Conservation (phyloP, 2,329 filamentous ascomycete species). For the Aspergillus sp. region DNA sequence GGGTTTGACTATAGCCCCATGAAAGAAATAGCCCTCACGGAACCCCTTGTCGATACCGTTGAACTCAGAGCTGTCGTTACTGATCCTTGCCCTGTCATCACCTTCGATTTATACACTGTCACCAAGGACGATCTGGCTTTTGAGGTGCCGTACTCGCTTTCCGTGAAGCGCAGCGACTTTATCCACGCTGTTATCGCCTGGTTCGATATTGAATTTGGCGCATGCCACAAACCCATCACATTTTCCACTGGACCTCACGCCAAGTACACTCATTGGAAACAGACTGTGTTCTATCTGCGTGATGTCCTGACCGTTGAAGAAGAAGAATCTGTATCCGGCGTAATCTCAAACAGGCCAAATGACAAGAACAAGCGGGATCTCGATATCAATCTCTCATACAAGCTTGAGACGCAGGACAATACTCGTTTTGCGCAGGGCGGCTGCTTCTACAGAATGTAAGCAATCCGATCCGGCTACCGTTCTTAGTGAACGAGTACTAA, state of each 20-base stretch:
- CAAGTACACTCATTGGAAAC: conserved; percentile 99
- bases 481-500: conserved; percentile 23
- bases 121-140: conserved; percentile 81
- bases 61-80: conserved; percentile 97
- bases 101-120: conserved; percentile 91
- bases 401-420: conserved; percentile 72
- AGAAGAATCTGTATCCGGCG: conserved; percentile 74
- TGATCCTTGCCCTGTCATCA: conserved; percentile 80
- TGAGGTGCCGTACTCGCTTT: conserved; percentile 72
- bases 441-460: conserved; percentile 74
- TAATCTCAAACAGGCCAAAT: conserved; percentile 81
- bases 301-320: conserved; percentile 90
- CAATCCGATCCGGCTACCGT: background rate
- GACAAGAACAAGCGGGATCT: conserved; percentile 92
- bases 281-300: conserved; percentile 96
- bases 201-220: conserved; percentile 99
- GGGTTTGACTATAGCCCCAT: conserved; percentile 95
- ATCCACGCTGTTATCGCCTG: conserved; percentile 94
- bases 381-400: conserved; percentile 84
- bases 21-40: conserved; percentile 88
- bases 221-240: conserved; percentile 95
- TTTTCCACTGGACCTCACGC: conserved; percentile 98
- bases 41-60: conserved; percentile 96
- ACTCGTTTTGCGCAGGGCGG: conserved; percentile 67
- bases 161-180: conserved; percentile 83